These are phyloP conservation scores for Pinus taeda DNA, from an alignment of 75 land plant genomes.

Conservation along the genomic window DNA sequence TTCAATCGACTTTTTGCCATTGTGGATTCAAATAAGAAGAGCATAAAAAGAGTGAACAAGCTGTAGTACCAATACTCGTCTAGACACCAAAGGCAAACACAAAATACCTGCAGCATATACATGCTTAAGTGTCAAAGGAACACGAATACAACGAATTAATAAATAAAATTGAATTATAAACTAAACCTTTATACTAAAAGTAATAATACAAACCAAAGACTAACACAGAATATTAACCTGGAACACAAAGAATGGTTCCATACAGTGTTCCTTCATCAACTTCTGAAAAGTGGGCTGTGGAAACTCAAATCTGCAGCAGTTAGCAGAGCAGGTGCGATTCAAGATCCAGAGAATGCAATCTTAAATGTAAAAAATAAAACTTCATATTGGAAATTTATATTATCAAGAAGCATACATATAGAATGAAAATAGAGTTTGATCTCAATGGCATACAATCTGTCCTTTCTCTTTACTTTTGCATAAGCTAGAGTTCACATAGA, in stretches of 20 bases:
- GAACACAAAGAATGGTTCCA: constrained; percentile 99
- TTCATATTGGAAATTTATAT: neutral
- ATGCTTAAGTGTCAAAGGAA: neutral
- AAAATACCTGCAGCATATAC: constrained; percentile 72
- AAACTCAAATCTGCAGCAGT: constrained; percentile 77
- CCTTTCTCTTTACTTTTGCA: neutral
- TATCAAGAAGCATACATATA: neutral
- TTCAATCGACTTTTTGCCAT: constrained; percentile 93
- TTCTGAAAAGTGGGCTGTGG: constrained; percentile 95
- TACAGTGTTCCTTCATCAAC: constrained; percentile 94
- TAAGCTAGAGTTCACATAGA: neutral
- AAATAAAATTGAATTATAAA: neutral
- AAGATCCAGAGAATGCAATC: neutral
- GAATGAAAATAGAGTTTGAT: neutral
- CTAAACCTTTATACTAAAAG: neutral
- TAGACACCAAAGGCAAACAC: constrained; percentile 99
- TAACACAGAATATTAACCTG: constrained; percentile 54
- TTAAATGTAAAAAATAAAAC: neutral
- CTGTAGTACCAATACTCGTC: constrained; percentile 99
- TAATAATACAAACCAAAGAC: neutral
- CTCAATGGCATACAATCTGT: neutral
- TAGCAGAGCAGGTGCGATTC: neutral
- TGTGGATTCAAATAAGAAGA: constrained; percentile 97
- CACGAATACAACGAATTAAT: neutral
- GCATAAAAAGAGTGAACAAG: constrained; percentile 95